Evolutionary conservation across 2,329 filamentous ascomycete species (phyloP).

Genomic region (Hypoxylon sp.): DNA sequence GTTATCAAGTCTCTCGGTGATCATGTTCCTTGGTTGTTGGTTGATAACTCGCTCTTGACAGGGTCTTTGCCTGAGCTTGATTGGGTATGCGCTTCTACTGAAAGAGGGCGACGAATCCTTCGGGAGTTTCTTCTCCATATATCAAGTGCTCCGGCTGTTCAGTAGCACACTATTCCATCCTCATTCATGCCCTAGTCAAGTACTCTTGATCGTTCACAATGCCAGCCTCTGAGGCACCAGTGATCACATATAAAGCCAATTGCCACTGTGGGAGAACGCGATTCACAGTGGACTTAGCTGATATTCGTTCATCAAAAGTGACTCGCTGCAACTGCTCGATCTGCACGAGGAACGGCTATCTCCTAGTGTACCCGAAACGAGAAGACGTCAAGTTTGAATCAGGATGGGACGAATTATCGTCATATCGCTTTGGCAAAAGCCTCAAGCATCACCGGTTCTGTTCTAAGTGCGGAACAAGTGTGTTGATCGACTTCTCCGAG

Average conservation of each 20-base stretch:
- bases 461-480: conserved; percentile 12
- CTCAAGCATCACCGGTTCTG: conserved; percentile 8
- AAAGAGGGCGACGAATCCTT: too few species aligned
- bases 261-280: conserved; percentile 7
- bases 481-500: conserved; percentile 11
- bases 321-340: conserved; percentile 14
- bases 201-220: background rate
- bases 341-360: conserved; percentile 12
- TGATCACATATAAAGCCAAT: conserved; percentile 6
- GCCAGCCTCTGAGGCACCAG: background rate
- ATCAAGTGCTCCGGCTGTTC: background rate
- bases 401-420: conserved; percentile 7
- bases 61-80: too few species aligned
- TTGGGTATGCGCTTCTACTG: too few species aligned
- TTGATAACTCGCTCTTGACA: too few species aligned
- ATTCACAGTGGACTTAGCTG: conserved; percentile 5
- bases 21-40: too few species aligned
- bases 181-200: background rate
- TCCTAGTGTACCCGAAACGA: conserved; percentile 7
- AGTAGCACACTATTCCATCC: background rate
- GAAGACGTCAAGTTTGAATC: conserved; percentile 9
- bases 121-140: too few species aligned
- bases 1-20: too few species aligned
- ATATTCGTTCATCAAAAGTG: conserved; percentile 8
- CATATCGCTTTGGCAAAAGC: conserved; percentile 16